These are phyloP conservation scores for Neurospora sp. DNA, from an alignment of 495 filamentous ascomycete genomes.

Conservation along the genomic window DNA sequence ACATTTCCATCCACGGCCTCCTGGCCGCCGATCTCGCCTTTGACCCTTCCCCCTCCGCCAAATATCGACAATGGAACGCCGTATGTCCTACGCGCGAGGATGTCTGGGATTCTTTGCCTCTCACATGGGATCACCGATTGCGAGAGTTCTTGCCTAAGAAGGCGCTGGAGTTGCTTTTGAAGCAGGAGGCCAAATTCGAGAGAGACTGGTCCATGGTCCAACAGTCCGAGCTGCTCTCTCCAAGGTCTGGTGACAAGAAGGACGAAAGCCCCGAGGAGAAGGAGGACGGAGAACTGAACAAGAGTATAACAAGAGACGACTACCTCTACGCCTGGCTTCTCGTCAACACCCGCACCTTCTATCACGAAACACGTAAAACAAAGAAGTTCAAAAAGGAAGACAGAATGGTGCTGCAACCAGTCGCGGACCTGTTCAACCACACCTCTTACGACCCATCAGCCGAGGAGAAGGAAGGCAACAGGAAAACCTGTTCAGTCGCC, in stretches of 20 bases:
- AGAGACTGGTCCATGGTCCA: conserved; percentile 49
- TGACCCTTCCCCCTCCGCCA: conserved; percentile 20
- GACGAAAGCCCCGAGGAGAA: not conserved
- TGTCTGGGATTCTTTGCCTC: conserved; percentile 53
- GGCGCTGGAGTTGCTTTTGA: conserved; percentile 40
- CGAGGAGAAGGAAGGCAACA: conserved; percentile 31
- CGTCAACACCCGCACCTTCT: conserved; percentile 78
- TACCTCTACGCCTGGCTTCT: conserved; percentile 71
- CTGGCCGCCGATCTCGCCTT: conserved; percentile 61
- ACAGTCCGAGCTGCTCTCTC: conserved; percentile 22
- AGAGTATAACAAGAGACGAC: conserved; percentile 36
- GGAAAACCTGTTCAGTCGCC: conserved; percentile 43
- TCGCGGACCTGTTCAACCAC: conserved; percentile 87
- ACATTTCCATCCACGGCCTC: conserved; percentile 55
- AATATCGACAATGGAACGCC: conserved; percentile 49
- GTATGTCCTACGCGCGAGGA: conserved; percentile 54
- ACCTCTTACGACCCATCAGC: conserved; percentile 12
- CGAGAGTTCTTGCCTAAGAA: conserved; percentile 37
- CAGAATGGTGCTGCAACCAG: conserved; percentile 71
- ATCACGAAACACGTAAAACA: conserved; percentile 45
- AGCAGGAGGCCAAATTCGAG: conserved; percentile 54
- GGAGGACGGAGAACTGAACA: conserved; percentile 14
- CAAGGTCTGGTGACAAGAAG: not conserved
- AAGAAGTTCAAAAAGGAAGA: conserved; percentile 51
- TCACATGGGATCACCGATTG: conserved; percentile 51